A percentile compares a stretch with the other conserved stretches of the same genome.
These are phyloP conservation scores for Acmispon strigosus DNA, from an alignment of 306 rosid genomes.

Conservation along the genomic window DNA sequence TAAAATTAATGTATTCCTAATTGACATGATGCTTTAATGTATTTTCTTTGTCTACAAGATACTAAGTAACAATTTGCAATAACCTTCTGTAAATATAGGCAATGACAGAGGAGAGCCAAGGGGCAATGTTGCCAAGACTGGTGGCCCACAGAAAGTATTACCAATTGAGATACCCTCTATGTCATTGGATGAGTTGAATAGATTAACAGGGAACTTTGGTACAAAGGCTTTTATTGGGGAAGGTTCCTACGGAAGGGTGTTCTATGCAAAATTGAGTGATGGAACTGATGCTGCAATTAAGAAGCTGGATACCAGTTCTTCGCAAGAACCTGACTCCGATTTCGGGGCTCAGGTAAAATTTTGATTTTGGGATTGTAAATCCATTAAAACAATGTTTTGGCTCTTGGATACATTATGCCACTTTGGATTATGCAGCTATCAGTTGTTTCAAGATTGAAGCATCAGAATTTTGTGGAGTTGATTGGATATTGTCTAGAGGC, in stretches of 20 bases:
- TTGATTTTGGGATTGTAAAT: not conserved
- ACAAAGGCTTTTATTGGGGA: constrained; percentile 79
- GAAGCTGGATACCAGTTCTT: constrained; percentile 64
- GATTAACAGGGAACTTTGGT: constrained; percentile 72
- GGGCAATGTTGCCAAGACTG: constrained; percentile 44
- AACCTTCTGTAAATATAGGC: constrained; percentile 31
- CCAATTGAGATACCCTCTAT: constrained; percentile 77
- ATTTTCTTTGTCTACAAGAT: not conserved
- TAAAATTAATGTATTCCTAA: not conserved
- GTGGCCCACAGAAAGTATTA: constrained; percentile 65
- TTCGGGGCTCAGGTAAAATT: constrained; percentile 58
- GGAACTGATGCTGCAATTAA: constrained; percentile 81
- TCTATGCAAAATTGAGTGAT: constrained; percentile 49
- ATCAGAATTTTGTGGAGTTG: constrained; percentile 77
- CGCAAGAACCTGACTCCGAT: constrained; percentile 72
- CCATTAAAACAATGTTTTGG: not conserved
- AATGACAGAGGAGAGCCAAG: constrained; percentile 83
- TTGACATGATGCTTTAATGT: not conserved
- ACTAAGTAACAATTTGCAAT: not conserved
- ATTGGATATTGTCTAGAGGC: constrained; percentile 84
- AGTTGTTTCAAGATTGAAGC: constrained; percentile 79
- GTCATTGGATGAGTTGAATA: constrained; percentile 64
- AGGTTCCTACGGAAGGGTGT: constrained; percentile 96
- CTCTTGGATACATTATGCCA: not conserved
- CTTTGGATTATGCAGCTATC: constrained; percentile 56